Base-by-base conservation (phyloP, 1,284 basidiomycete genomes). In the Cutaneotrichosporon dermatis region DNA sequence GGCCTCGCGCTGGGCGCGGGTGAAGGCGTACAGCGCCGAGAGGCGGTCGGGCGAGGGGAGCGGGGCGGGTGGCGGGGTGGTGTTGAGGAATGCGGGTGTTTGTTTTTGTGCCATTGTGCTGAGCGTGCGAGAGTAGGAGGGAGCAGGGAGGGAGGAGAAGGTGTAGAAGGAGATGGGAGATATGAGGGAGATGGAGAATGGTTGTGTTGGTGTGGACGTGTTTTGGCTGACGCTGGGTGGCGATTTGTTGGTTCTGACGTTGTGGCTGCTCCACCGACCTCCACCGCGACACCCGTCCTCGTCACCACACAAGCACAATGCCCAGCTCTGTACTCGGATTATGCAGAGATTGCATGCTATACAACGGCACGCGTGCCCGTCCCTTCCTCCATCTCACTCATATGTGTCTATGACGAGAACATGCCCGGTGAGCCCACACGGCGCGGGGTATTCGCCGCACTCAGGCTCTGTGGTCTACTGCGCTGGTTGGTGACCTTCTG, bases 1-100 rank as follows among this genome's bases (percentile, higher is more conserved):
- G 2, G 90, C 88, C 37, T 84, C 79, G 66, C 88, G 89, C 78
- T 94, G 91, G 6, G 85, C 82, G 0, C 89, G 86, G 57, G 95
- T 86, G 70, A 94, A 91, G 3, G 92, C 87, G 77, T 94, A 97
- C 12, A 97, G 81, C 0, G 92, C 86, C 66, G 88, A 86, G 0
- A 96, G 81, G 9, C 92, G 86, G 15, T 70, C 63, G 54, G 63
- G 9, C 80, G 82, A 41, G 73, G 81, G 9, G 83, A 59, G 58
- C 6, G 68, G 34, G 7, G 64, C 64, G 4, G 54, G 51, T 8
- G 71, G 58, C 8, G 70, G 64, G 5, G 53, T 51, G 6, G 62
- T 44, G 15, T 45, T 13, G 44, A 73, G 64, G 60, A 71, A 71
- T 10, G 70, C 63, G 10, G 39, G 39, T 8, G 39, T 40, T 40